Evolutionary conservation across 306 rosid genomes (phyloP).

Genomic region (Adenanthera pavonina): DNA sequence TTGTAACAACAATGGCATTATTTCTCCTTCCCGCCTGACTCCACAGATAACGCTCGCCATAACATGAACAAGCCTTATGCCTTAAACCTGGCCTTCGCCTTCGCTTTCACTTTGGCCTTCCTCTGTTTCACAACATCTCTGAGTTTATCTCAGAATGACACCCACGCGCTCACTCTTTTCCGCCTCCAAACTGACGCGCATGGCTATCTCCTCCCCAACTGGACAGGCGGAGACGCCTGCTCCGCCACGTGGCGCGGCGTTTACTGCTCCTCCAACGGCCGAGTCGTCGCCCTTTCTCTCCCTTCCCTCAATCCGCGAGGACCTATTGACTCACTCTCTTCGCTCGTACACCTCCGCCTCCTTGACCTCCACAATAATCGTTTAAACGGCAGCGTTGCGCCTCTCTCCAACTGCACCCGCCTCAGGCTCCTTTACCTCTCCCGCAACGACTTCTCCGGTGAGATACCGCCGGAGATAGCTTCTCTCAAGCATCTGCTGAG

Average conservation of each 20-base stretch:
- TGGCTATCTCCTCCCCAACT: slow-evolving; percentile 72
- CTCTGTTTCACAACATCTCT: slow-evolving; percentile 27
- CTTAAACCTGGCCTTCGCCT: slow-evolving; percentile 24
- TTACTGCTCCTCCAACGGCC: slow-evolving; percentile 64
- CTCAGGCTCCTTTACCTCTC: slow-evolving; percentile 84
- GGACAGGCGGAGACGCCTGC: slow-evolving; percentile 81
- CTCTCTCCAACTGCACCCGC: slow-evolving; percentile 70
- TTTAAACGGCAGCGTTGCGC: slow-evolving; percentile 68
- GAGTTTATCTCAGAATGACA: slow-evolving; percentile 56
- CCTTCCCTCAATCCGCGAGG: slow-evolving; percentile 89
- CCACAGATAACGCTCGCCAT: slow-evolving; percentile 29
- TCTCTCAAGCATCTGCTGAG: slow-evolving; percentile 63
- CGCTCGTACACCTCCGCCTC: slow-evolving; percentile 70
- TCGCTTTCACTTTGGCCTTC: slow-evolving; percentile 28
- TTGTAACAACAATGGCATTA: slow-evolving; percentile 34
- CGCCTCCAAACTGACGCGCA: slow-evolving; percentile 76
- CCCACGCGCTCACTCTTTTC: slow-evolving; percentile 65
- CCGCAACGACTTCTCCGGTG: slow-evolving; percentile 82
- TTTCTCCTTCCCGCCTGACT: slow-evolving; percentile 47
- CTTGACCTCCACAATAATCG: slow-evolving; percentile 91
- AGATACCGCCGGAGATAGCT: slow-evolving; percentile 60
- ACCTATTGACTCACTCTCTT: slow-evolving; percentile 64
- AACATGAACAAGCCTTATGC: slow-evolving; percentile 44
- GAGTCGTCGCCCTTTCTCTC: slow-evolving; percentile 63
- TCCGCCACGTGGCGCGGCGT: slow-evolving; percentile 75